Percentiles rank a stretch among this genome's conserved stretches.
Conservation (phyloP, 2,329 filamentous ascomycete genomes). For the Colletotrichum noveboracense region DNA sequence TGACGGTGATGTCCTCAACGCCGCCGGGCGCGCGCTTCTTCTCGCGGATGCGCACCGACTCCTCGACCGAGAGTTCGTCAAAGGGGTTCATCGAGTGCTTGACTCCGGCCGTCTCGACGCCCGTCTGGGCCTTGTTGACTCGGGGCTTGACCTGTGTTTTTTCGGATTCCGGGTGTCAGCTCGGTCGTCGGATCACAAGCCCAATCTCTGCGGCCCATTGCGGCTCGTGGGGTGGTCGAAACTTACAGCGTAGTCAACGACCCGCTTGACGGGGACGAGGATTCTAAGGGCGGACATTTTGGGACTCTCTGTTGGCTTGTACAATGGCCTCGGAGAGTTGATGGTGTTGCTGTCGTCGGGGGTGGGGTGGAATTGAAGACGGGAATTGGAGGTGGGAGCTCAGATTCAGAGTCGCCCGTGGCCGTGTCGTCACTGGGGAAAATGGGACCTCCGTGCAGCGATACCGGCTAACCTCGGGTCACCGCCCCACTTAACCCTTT, state of each 20-base stretch:
- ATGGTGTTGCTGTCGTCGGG: slow-evolving; percentile 1
- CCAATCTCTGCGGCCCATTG: neutral
- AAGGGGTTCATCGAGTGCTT: slow-evolving; percentile 99
- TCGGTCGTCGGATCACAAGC: slow-evolving; percentile 3
- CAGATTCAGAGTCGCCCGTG: neutral
- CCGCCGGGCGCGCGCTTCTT: slow-evolving; percentile 74
- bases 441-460: slow-evolving; percentile 26
- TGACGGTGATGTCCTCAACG: slow-evolving; percentile 90
- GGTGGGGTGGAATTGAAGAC: slow-evolving; percentile 22
- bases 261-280: slow-evolving; percentile 81
- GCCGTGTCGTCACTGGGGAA: slow-evolving; percentile 21
- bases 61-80: slow-evolving; percentile 97
- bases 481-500: slow-evolving; percentile 17
- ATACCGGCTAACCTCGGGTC: slow-evolving; percentile 52
- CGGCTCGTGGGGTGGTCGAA: neutral
- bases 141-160: slow-evolving; percentile 67
- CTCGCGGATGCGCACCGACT: slow-evolving; percentile 93
- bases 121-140: slow-evolving; percentile 77
- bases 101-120: slow-evolving; percentile 88
- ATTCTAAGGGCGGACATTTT: slow-evolving; percentile 46
- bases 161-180: slow-evolving; percentile 6
- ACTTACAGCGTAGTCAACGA: slow-evolving; percentile 85
- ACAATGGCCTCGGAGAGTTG: slow-evolving; percentile 10
- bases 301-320: slow-evolving; percentile 2
- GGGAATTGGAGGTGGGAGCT: slow-evolving; percentile 15